Evolutionary conservation across 805 yeast species (phyloP), one percentile per base, ranked within the genome.

Genomic region (Komagataella pseudopastoris): DNA sequence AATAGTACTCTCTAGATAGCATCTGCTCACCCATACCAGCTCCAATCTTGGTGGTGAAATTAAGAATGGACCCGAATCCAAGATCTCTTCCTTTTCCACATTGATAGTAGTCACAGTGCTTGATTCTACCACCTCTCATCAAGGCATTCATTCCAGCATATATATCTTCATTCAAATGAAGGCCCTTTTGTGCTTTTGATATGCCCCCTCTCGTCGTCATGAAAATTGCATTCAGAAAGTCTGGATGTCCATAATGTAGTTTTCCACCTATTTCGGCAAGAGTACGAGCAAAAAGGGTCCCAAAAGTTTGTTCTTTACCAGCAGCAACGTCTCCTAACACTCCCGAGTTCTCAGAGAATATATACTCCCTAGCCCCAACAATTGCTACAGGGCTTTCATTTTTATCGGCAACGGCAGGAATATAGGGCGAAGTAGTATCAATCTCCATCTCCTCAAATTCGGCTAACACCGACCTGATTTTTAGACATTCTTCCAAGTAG

Each of bases 21-120:
- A 90, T 77, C 65, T 91, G 98, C 63, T 91, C 98, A 6, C 98
- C 98, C 98, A 91, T 91, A 50, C 98, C 98, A 46, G 96, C 93
- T 2, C 98, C 98, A 63, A 91, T 90, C 68, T 91, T 91, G 2
- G 96, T 85, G 0, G 96, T 91, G 70, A 91, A 91, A 62, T 90
- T 91, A 58, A 91, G 71, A 56, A 91, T 89, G 0, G 96, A 87
- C 1, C 89, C 85, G 68, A 91, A 91, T 2, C 98, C 98, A 51
- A 91, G 70, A 70, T 91, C 98, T 64, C 98, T 76, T 0, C 98
- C 98, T 64, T 91, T 91, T 36, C 98, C 98, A 68, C 98, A 91
- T 65, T 91, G 98, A 67, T 81, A 89, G 66, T 85, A 91, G 62
- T 91, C 98, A 66, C 96, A 86, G 65, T 91, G 98, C 69, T 90